Base-by-base conservation (phyloP, 164 flowering plant species). In the Macadamia integrifolia region DNA sequence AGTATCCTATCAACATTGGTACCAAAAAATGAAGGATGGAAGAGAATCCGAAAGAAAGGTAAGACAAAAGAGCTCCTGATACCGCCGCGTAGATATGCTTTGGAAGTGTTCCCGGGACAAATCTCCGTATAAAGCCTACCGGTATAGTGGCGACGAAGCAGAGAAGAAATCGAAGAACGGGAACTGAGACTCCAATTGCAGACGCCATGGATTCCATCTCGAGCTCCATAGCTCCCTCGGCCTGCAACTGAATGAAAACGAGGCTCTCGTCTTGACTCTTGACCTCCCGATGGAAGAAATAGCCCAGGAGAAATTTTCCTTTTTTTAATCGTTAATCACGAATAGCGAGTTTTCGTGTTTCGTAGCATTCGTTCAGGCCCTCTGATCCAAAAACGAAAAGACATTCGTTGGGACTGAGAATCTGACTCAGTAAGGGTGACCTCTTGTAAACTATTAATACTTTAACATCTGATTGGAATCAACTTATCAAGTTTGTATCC, bases 141-240 rank as follows among this genome's bases (percentile, higher is more conserved):
- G 98, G 98, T 9, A 95, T 86, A 17, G 99, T 92, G 10, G 97
- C 87, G 1, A 84, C 81, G 78, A 84, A 91, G 73, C 99, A 92
- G 18, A 92, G 80, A 18, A 95, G 85, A 71, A 95, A 95, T 9
- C 91, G 81, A 61, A 88, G 83, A 14, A 92, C 96, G 6, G 95
- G 75, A 6, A 88, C 86, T 9, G 95, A 84, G 4, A 92, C 84
- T 58, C 98, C 95, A 64, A 90, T 78, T 18, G 90, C 67, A 1
- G 90, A 73, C 31, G 96, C 96, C 91, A 84, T 86, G 50, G 93
- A 70, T 7, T 72, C 84, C 88, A 88, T 77, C 59, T 83, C 85
- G 62, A 82, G 75, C 65, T 69, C 76, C 78, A 78, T 74, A 44
- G 70, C 70, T 43, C 62, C 1, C 5, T 53, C 17, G 13, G 13